Base-by-base conservation (phyloP, 78 protist genomes). In the Planoprotostelium fungivorum region DNA sequence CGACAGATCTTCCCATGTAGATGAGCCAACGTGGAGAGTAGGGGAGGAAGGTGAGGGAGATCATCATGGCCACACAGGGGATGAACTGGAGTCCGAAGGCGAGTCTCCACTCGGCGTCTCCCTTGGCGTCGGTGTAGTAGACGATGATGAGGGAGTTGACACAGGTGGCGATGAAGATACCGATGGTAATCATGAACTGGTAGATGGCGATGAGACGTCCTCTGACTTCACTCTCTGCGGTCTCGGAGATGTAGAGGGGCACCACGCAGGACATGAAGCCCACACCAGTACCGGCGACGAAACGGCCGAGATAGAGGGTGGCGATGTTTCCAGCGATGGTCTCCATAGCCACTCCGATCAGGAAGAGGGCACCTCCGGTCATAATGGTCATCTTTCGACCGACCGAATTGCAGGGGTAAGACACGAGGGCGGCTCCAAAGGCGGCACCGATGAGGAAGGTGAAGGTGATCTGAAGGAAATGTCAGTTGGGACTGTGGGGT, bases 231-330 rank as follows among this genome's bases (percentile, higher is more conserved):
- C 85, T 37, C 29, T 85, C 88, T 29, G 90, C 90, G 34, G 84
- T 88, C 86, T 88, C 90, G 38, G 90, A 88, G 90, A 84, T 85
- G 31, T 88, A 88, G 84, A 88, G 90, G 29, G 90, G 90, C 1
- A 88, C 90, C 85, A 73, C 84, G 85, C 38, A 36, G 86, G 90
- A 84, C 29, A 88, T 88, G 84, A 88, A 34, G 38, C 90, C 90
- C 28, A 84, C 84, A 0, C 90, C 90, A 38, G 38, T 37, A 88
- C 90, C 90, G 37, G 90, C 90, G 31, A 88, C 90, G 5, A 38
- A 37, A 88, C 90, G 90, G 38, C 90, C 90, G 16, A 86, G 73
- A 25, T 84, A 31, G 38, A 88, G 83, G 1, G 84, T 36, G 1
- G 88, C 90, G 38, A 88, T 36, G 88, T 88, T 88, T 34, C 84